Base-by-base conservation (phyloP, 169 alveolate genomes). In the Plasmodium malariae region DNA sequence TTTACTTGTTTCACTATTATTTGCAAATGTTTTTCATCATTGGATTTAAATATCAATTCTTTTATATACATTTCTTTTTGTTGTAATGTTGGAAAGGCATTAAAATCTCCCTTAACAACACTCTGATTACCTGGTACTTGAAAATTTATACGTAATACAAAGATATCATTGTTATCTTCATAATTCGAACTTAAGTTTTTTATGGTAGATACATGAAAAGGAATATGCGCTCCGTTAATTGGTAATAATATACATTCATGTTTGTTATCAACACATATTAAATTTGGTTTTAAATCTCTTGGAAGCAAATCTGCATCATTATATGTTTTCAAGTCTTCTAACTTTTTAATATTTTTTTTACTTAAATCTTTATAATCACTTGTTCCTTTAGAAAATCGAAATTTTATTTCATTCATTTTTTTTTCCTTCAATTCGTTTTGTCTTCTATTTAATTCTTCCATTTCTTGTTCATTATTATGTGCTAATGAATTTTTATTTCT, bases 11-110 rank as follows among this genome's bases (percentile, higher is more conserved):
- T 94, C 62, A 95, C 95, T 3, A 97, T 93, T 19, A 74, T 83
- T 26, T 96, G 97, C 21, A 96, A 74, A 67, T 96, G 97, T 69
- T 92, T 94, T 21, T 94, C 95, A 88, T 97, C 98, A 51, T 94
- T 96, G 55, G 98, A 96, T 80, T 96, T 96, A 83, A 96, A 95
- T 83, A 98, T 95, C 24, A 98, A 91, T 91, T 98, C 99, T 88
- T 97, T 97, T 3, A 98, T 93, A 93, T 97, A 98, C 54, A 98
- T 92, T 40, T 97, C 94, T 88, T 96, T 94, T 17, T 93, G 94
- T 12, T 88, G 93, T 51, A 89, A 91, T 17, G 94, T 74, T 0
- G 99, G 98, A 89, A 95, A 92, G 0, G 95, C 90, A 85, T 95
- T 92, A 40, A 74, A 92, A 9, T 95, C 95, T 51, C 92, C 96